These are phyloP conservation scores for Chondrostereum purpureum DNA, from an alignment of 1,284 basidiomycete species.

Conservation along the genomic window DNA sequence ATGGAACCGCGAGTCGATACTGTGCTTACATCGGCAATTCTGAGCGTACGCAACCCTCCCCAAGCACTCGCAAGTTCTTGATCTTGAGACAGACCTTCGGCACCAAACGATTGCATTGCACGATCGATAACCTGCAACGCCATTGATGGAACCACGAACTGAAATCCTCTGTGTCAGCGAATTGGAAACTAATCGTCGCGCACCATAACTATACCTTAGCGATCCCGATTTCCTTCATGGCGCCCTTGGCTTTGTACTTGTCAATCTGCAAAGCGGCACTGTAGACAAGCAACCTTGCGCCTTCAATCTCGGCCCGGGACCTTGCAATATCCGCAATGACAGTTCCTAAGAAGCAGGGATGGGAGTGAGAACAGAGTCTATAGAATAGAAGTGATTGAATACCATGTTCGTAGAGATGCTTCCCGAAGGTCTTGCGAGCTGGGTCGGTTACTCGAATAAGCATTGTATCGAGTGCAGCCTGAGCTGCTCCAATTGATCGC, in stretches of 20 bases:
- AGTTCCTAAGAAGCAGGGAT: slow-evolving; percentile 47
- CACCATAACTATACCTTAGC: slow-evolving; percentile 63
- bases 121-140: slow-evolving; percentile 86
- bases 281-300: slow-evolving; percentile 80
- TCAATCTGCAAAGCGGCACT: slow-evolving; percentile 96
- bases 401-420: slow-evolving; percentile 89
- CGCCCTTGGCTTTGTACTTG: slow-evolving; percentile 85
- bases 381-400: slow-evolving; percentile 15
- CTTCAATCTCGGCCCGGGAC: slow-evolving; percentile 90
- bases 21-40: slow-evolving; percentile 78
- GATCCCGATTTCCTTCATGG: slow-evolving; percentile 94
- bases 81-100: slow-evolving; percentile 92
- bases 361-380: not conserved
- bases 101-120: slow-evolving; percentile 92
- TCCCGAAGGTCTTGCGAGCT: slow-evolving; percentile 88
- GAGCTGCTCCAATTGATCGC: slow-evolving; percentile 90
- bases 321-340: slow-evolving; percentile 88
- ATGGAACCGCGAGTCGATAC: slow-evolving; percentile 11
- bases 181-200: slow-evolving; percentile 1
- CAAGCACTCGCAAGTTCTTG: slow-evolving; percentile 75
- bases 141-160: slow-evolving; percentile 91
- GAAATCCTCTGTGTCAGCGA: slow-evolving; percentile 11
- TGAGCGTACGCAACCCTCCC: slow-evolving; percentile 79
- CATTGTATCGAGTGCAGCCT: slow-evolving; percentile 82
- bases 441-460: slow-evolving; percentile 91